Base-by-base conservation (phyloP, 208 protist species). In the Wallacemonas collosoma region DNA sequence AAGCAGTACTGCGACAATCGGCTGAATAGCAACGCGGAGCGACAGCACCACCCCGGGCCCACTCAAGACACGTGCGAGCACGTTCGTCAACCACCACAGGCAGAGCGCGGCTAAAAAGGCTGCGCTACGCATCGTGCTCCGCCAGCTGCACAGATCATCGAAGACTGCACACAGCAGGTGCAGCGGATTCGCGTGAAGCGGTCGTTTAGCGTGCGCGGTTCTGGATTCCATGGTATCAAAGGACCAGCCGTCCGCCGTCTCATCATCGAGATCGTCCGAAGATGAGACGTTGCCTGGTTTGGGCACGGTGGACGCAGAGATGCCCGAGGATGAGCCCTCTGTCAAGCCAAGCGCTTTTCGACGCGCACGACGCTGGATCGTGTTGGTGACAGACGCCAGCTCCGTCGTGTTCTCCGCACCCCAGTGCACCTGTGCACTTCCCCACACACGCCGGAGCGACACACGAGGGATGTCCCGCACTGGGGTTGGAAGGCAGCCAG, bases 401-500 rank as follows among this genome's bases (percentile, higher is more conserved):
- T 65, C 60, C 4, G 60, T 65, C 7, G 41, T 65, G 60, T 65
- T 65, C 26, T 65, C 60, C n/a, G 41, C 40, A 57, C 53, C 50
- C 63, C 67, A 73, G 12, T 68, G 58, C 39, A 74, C 70, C 26
- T 36, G 14, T 0, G 61, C 55, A 36, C 63, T 71, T 5, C 48
- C 51, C 48, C 71, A 81, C 15, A 81, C 48, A 36, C 50, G 68
- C 40, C 54, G 71, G 58, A 85, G 38, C 11, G 71, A 74, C 2
- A 68, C 44, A 44, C 48, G 45, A 7, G 75, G 63, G 12, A 85
- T 66, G 56, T 58, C 65, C n/a, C 55, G 61, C 2, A 50, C 39
- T 14, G 68, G 73, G 14, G 36, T 47, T 15, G 73, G 73, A 1
- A 51, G 48, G 36, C 57, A 64, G 61, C 67, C 73, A 6, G 64